Base-by-base conservation (phyloP, 2,329 filamentous ascomycete species). In the Claviceps paspali region DNA sequence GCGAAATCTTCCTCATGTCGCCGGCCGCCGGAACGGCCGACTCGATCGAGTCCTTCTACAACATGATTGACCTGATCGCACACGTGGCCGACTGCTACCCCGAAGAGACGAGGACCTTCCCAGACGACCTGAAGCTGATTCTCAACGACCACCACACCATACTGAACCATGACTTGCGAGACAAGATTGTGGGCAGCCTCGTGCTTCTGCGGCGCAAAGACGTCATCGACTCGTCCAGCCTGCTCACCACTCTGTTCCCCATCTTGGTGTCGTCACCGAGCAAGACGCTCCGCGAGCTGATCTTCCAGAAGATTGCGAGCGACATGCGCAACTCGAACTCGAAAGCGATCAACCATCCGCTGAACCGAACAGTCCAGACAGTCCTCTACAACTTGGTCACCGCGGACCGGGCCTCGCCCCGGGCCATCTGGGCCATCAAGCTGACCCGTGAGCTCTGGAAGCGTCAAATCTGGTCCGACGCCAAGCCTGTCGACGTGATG, bases 401-500 rank as follows among this genome's bases (percentile, higher is more conserved):
- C 12, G 82, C 82, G 3, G 88, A 98, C 56, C 76, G 82, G 29
- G 69, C 81, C 7, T 92, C 86, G 1, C 70, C 83, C 1, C 91
- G 93, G 52, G 85, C 82, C 4, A 69, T 98, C 35, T 98, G 91
- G 91, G 86, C 91, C 3, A 85, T 95, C 43, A 95, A 95, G 59
- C 73, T 98, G 45, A 93, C 87, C 4, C 73, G 88, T 43, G 91
- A 98, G 63, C 66, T 98, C 52, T 98, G 91, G 91, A 93, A 87
- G 61, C 74, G 88, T 33, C 87, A 95, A 49, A 79, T 96, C 45
- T 98, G 91, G 91, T 85, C 82, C 8, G 91, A 98, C 51, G 75
- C 86, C 2, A 91, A 87, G 56, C 79, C 88, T 0, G 91, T 96
- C n/a, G 86, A 94, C 51, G 83, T 96, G 46, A 96, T 98, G 87